Base-by-base conservation (phyloP, 768 basidiomycete genomes). In the Mycena kentingensis region DNA sequence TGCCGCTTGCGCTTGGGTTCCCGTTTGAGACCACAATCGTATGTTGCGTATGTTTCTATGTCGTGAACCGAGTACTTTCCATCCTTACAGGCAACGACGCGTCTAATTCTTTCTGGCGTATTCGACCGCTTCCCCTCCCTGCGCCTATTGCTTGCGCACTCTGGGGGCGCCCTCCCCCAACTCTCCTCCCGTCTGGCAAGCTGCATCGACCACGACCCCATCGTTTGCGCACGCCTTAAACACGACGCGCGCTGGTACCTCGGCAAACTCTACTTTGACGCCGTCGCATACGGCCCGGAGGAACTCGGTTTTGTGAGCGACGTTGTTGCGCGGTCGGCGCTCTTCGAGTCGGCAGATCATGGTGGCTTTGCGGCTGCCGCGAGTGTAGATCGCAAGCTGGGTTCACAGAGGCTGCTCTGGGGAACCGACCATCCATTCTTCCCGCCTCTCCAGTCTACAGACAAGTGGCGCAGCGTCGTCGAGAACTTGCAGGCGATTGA, bases 371-470 rank as follows among this genome's bases (percentile, higher is more conserved):
- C 68, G n/a, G 60, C 62, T 7, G 60, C 51, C 22, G 62, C 69
- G 29, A 71, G 32, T n/a, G 53, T 43, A 16, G 54, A 73, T 56
- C 67, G 77, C 59, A 74, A 69, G 53, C 34, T 69, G 44, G 87
- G 87, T 28, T 85, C 81, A 54, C 71, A 72, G 52, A 74, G 79
- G 61, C 79, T 90, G 75, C 63, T 93, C 31, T 93, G 91, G 61
- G 92, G 92, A 19, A 93, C 91, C 26, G 92, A 93, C 64, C 88
- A 93, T 66, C 92, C 90, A 0, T 93, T 93, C 77, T 94, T 94
- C 73, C 93, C 92, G 15, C 93, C 92, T 2, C 76, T 93, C 32
- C 70, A 74, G 54, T 70, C 73, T 41, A 77, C 74, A 37, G 82
- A 83, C 53, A 90, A 83, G 64, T 94, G 93, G 93, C 79, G 73